Evolutionary conservation across 1,284 basidiomycete genomes (phyloP), one percentile per base, ranked within the genome.

Genomic region (Ganoderma lucidum): DNA sequence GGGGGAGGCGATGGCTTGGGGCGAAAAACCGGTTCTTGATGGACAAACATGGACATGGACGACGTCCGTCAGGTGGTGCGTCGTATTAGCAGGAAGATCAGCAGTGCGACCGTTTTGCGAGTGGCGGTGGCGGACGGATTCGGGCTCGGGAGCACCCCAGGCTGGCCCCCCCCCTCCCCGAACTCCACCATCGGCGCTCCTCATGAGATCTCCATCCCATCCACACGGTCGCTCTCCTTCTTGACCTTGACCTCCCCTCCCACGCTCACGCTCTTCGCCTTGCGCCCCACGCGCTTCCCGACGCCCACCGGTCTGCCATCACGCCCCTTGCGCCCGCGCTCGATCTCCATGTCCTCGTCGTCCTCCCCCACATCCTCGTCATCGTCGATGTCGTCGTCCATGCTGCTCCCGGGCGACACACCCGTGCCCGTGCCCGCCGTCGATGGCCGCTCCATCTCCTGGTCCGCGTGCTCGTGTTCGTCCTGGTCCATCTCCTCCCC

Each of bases 401-500:
- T 67, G 63, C 73, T 75, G 63, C 69, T 70, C 61, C 67, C 66
- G 2, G 70, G 71, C 55, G 74, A 71, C 9, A 72, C 71, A 9
- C 74, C 74, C 23, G 74, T 74, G 55, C 73, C 75, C 3, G 73
- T 60, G 51, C 48, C 48, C 23, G 48, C 75, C 3, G 75, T 78
- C 65, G 73, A 71, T 58, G 77, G 75, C 62, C 78, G 70, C 62
- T 75, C 77, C 73, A 76, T 75, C 58, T 78, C 78, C 64, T 75
- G 73, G 59, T 79, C 78, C 48, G 66, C 62, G 68, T 70, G 70
- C 71, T 19, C 45, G n/a, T 75, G 74, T 67, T 67, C 72, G 65
- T 76, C 76, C 71, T 76, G 73, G 23, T 78, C 75, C 75, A 77
- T 77, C 75, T 80, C 79, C 66, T 77, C 77, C 23, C 48, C 48